A percentile compares a stretch with the other conserved stretches of the same genome.
These are phyloP conservation scores for Populus simonii DNA, from an alignment of 345 rosid genomes.

Conservation along the genomic window DNA sequence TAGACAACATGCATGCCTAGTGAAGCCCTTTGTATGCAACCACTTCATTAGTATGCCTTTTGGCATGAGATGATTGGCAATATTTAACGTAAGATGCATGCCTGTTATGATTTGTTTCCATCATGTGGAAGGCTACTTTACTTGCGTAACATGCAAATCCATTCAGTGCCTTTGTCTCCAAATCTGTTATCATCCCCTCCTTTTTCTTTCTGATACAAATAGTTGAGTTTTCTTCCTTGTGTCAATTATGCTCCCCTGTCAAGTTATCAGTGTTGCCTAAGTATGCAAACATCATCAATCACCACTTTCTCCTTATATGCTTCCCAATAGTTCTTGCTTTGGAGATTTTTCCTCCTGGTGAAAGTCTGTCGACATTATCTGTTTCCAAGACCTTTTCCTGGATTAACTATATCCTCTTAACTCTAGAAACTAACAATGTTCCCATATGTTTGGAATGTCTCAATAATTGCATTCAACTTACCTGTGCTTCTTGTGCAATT, in stretches of 20 bases:
- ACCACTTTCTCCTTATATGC: not conserved
- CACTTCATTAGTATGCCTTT: too few species aligned
- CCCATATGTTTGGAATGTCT: not conserved
- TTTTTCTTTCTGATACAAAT: not conserved
- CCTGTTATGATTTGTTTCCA: not conserved
- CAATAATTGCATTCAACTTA: not conserved
- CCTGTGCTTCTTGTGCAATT: too few species aligned
- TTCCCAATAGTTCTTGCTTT: not conserved
- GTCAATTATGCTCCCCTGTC: not conserved
- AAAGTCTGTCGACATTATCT: not conserved
- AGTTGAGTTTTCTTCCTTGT: not conserved
- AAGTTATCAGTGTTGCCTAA: not conserved
- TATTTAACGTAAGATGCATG: not conserved
- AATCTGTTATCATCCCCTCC: not conserved
- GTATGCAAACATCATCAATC: not conserved
- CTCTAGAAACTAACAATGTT: not conserved
- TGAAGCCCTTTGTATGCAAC: not conserved
- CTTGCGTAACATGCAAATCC: not conserved
- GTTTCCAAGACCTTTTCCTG: not conserved
- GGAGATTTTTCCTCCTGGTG: not conserved
- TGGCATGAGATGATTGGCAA: not conserved
- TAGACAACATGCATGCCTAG: not conserved
- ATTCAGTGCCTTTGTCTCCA: not conserved
- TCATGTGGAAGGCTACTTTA: not conserved
- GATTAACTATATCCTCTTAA: not conserved